phyloP scores from a whole-genome alignment of 129 eudicot species.

The Smallanthus sonchifolius region DNA sequence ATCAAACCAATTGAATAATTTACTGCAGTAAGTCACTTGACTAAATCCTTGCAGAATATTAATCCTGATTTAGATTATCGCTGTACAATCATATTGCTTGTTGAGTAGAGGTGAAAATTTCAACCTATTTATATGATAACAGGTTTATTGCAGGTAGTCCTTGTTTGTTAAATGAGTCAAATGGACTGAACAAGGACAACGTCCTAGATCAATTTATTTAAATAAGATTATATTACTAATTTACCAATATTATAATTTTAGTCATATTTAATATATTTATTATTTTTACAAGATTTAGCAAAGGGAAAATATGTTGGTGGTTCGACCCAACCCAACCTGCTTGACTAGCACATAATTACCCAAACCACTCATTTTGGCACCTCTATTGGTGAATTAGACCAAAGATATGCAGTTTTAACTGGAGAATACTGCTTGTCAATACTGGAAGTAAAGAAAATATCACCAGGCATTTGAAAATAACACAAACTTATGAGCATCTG shows the following conservation, averaged over 20 bases:
- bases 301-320: neutral
- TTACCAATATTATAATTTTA: neutral
- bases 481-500: neutral
- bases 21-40: neutral
- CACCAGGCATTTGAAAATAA: neutral
- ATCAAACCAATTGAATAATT: neutral
- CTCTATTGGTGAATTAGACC: neutral
- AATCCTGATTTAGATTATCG: neutral
- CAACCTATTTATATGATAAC: neutral
- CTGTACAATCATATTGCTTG: neutral
- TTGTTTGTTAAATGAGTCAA: neutral
- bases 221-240: neutral
- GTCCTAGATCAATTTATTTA: neutral
- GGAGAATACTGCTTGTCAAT: neutral
- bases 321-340: neutral
- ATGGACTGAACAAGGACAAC: neutral
- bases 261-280: neutral
- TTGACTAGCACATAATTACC: neutral
- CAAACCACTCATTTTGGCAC: neutral
- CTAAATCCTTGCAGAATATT: neutral
- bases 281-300: neutral
- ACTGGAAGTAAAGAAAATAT: constrained; percentile 1
- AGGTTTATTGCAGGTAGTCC: neutral
- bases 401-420: neutral
- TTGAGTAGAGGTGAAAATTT: neutral